phyloP scores from a whole-genome alignment of 2,329 filamentous ascomycete species.

The Ilyonectria mors-panacis region DNA sequence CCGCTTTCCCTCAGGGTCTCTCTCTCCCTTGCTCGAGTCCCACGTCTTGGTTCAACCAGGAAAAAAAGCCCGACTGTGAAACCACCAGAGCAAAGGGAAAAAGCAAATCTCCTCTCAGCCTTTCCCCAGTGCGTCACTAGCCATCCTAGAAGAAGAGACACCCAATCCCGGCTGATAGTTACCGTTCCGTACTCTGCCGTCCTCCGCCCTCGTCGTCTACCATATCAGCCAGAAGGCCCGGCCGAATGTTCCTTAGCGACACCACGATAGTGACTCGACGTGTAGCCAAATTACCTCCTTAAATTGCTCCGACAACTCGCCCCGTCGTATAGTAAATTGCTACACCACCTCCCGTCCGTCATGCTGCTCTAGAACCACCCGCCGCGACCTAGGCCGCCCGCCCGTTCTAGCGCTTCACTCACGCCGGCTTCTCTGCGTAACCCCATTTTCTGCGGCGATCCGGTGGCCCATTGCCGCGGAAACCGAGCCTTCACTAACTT shows the following conservation, averaged over 20 bases:
- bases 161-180: background rate
- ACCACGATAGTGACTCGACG: background rate
- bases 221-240: background rate
- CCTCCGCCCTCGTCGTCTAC: background rate
- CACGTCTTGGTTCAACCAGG: too few species aligned
- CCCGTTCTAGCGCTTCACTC: conserved; percentile 2
- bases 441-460: background rate
- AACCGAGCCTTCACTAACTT: background rate
- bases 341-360: background rate
- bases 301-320: conserved; percentile 1
- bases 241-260: background rate
- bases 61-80: too few species aligned
- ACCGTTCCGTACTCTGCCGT: background rate
- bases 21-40: too few species aligned
- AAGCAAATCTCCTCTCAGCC: too few species aligned
- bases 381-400: background rate
- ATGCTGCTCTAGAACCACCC: background rate
- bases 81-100: too few species aligned
- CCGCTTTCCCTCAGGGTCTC: too few species aligned
- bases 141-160: background rate
- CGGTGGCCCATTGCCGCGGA: background rate
- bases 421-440: background rate
- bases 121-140: too few species aligned
- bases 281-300: conserved; percentile 4
- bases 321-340: conserved; percentile 2